Conservation (phyloP, 768 basidiomycete genomes). For the Leccinum arenicola region DNA sequence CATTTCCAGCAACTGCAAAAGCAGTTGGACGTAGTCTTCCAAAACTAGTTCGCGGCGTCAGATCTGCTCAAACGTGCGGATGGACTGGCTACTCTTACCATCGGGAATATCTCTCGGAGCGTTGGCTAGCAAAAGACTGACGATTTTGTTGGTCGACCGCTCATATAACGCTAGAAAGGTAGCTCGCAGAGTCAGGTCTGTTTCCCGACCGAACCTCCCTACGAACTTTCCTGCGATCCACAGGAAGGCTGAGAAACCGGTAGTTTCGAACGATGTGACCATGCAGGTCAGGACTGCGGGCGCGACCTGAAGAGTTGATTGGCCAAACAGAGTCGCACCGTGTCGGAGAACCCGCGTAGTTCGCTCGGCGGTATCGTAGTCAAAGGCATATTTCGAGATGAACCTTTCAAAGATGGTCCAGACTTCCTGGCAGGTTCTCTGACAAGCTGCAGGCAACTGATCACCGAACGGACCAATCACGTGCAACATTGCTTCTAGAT, state of each 20-base stretch:
- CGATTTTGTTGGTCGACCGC: conserved; percentile 67
- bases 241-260: conserved; percentile 81
- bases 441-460: conserved; percentile 77
- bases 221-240: conserved; percentile 93
- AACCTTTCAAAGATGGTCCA: conserved; percentile 85
- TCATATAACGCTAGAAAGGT: conserved; percentile 71
- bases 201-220: conserved; percentile 69
- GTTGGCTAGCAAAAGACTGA: conserved; percentile 64
- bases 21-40: conserved; percentile 89
- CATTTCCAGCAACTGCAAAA: conserved; percentile 62
- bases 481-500: conserved; percentile 87
- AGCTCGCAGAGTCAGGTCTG: conserved; percentile 50
- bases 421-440: conserved; percentile 71
- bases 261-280: conserved; percentile 73
- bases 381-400: conserved; percentile 71
- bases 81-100: conserved; percentile 51
- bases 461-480: conserved; percentile 82
- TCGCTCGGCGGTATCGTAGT: conserved; percentile 78
- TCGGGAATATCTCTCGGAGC: conserved; percentile 79
- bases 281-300: conserved; percentile 73
- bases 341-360: conserved; percentile 81
- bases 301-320: conserved; percentile 60
- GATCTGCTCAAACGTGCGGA: neutral
- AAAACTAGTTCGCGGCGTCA: conserved; percentile 56
- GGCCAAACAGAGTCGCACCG: conserved; percentile 79